Evolutionary conservation across 805 yeast species (phyloP).

Genomic region (Metschnikowia aberdeeniae): DNA sequence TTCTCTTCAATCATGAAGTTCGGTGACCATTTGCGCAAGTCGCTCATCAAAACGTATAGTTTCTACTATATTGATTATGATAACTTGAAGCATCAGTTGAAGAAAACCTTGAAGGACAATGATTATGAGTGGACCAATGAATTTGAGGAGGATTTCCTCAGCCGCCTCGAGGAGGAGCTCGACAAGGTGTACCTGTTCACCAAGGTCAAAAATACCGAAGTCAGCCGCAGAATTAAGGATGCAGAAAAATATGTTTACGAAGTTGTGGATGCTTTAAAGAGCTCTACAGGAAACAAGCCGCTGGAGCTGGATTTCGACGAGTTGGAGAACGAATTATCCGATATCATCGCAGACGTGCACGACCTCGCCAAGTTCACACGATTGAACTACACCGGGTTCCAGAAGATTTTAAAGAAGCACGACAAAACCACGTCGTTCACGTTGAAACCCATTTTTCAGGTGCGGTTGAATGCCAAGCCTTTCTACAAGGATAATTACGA

Average conservation of each 20-base stretch:
- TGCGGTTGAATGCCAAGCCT: slow-evolving; percentile 87
- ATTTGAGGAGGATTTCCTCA: slow-evolving; percentile 78
- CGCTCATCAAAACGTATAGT: slow-evolving; percentile 84
- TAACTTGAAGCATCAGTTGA: slow-evolving; percentile 78
- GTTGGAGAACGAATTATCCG: slow-evolving; percentile 45
- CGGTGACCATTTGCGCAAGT: slow-evolving; percentile 87
- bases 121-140: slow-evolving; percentile 66
- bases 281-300: slow-evolving; percentile 38
- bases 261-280: slow-evolving; percentile 49
- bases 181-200: slow-evolving; percentile 93
- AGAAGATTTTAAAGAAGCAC: slow-evolving; percentile 93
- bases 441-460: slow-evolving; percentile 89
- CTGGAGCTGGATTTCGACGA: slow-evolving; percentile 42
- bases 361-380: slow-evolving; percentile 93
- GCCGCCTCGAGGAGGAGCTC: slow-evolving; percentile 71
- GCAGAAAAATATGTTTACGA: slow-evolving; percentile 68
- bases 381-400: slow-evolving; percentile 94
- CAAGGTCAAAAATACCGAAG: slow-evolving; percentile 81
- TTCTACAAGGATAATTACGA: slow-evolving; percentile 96
- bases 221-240: slow-evolving; percentile 78
- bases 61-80: slow-evolving; percentile 91
- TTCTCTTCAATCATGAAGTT: slow-evolving; percentile 64
- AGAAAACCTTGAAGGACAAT: slow-evolving; percentile 59
- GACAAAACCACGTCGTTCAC: slow-evolving; percentile 75
- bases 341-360: slow-evolving; percentile 94